These are phyloP conservation scores for Alternaria arborescens DNA, from an alignment of 2,329 filamentous ascomycete genomes.

Conservation along the genomic window DNA sequence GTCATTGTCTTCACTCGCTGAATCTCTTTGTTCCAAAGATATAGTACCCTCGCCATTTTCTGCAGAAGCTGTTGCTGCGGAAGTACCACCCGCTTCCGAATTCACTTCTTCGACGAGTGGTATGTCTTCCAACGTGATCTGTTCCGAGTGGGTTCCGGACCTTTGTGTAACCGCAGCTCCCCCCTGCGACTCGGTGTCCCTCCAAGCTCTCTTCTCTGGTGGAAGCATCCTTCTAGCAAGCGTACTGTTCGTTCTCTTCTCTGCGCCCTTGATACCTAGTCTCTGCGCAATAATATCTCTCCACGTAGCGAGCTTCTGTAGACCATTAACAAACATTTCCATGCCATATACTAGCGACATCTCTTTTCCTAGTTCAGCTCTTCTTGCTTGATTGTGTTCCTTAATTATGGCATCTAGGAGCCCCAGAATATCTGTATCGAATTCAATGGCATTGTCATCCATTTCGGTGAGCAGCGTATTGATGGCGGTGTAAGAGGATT, in stretches of 20 bases:
- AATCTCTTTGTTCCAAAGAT: neutral
- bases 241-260: neutral
- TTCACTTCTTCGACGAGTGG: neutral
- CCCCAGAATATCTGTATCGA: slow-evolving; percentile 59
- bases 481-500: slow-evolving; percentile 65
- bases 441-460: slow-evolving; percentile 68
- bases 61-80: neutral
- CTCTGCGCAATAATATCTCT: slow-evolving; percentile 36
- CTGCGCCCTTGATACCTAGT: slow-evolving; percentile 31
- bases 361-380: slow-evolving; percentile 37
- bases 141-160: neutral
- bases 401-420: slow-evolving; percentile 50
- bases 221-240: slow-evolving; percentile 3
- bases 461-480: slow-evolving; percentile 70
- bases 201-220: neutral
- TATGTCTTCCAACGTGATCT: neutral
- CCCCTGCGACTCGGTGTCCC: neutral
- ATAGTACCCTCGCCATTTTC: neutral
- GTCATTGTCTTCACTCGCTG: neutral
- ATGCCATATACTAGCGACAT: slow-evolving; percentile 45
- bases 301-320: slow-evolving; percentile 45
- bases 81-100: neutral
- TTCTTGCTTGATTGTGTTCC: slow-evolving; percentile 32
- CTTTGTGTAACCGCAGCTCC: neutral
- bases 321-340: slow-evolving; percentile 45